Evolutionary conservation across 495 filamentous ascomycete genomes (phyloP).

Genomic region (Daldinia vernicosa): DNA sequence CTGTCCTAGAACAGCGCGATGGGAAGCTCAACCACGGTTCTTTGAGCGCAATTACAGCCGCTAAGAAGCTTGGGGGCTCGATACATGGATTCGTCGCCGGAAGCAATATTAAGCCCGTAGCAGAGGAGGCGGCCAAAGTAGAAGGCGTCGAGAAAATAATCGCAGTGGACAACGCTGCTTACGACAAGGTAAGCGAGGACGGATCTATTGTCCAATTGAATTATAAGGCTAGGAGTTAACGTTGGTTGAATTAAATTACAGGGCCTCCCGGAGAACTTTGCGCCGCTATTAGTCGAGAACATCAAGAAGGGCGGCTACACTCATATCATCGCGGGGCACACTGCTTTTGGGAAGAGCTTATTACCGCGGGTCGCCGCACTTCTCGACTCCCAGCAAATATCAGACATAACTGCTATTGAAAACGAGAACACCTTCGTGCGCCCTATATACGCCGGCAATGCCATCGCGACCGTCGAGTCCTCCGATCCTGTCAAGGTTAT

Average conservation of each 20-base stretch:
- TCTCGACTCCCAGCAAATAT: slow-evolving; percentile 90
- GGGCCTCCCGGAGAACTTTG: slow-evolving; percentile 94
- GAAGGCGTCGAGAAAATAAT: slow-evolving; percentile 91
- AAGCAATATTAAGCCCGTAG: slow-evolving; percentile 78
- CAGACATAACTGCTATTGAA: slow-evolving; percentile 87
- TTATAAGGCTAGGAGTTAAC: slow-evolving; percentile 5
- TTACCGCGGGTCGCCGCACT: slow-evolving; percentile 96
- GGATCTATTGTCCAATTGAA: background rate
- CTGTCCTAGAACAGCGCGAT: slow-evolving; percentile 91
- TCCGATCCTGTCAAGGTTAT: slow-evolving; percentile 85
- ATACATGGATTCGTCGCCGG: slow-evolving; percentile 91
- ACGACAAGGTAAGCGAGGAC: slow-evolving; percentile 76
- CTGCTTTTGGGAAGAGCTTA: slow-evolving; percentile 95
- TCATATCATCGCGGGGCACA: slow-evolving; percentile 88
- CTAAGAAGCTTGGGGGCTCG: slow-evolving; percentile 82
- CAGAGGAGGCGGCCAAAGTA: slow-evolving; percentile 87
- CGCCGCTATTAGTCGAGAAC: slow-evolving; percentile 92
- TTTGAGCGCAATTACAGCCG: slow-evolving; percentile 85
- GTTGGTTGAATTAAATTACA: slow-evolving; percentile 45
- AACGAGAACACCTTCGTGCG: slow-evolving; percentile 95
- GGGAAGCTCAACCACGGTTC: slow-evolving; percentile 86
- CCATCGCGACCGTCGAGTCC: slow-evolving; percentile 95
- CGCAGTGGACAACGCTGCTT: slow-evolving; percentile 84
- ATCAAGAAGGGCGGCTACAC: slow-evolving; percentile 93
- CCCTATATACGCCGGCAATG: slow-evolving; percentile 97